Conservation (phyloP, 148 eudicot genomes). For the Fagopyrum homotropicum region DNA sequence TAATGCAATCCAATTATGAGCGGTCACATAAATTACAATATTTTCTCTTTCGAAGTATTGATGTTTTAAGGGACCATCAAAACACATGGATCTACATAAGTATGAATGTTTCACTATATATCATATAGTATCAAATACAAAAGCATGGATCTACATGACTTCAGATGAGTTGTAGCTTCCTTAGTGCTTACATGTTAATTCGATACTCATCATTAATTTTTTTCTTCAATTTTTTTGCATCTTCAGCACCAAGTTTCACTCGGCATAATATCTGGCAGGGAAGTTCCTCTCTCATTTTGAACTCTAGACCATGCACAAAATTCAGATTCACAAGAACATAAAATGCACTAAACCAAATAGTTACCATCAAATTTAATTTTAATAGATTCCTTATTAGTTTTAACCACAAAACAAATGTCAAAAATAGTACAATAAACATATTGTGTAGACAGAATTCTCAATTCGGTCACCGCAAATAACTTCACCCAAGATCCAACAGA, state of each 20-base stretch:
- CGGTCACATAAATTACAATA: not conserved
- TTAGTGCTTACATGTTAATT: constrained; percentile 22
- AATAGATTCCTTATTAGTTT: not conserved
- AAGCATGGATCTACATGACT: not conserved
- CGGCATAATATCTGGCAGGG: constrained; percentile 26
- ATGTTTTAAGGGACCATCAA: not conserved
- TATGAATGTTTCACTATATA: not conserved
- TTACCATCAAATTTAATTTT: not conserved
- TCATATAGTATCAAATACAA: not conserved
- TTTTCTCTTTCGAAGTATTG: not conserved
- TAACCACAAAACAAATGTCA: not conserved
- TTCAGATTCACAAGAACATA: not conserved
- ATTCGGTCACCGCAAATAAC: constrained; percentile 39
- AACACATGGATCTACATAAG: not conserved
- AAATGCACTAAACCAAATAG: not conserved
- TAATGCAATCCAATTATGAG: not conserved
- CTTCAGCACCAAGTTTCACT: constrained; percentile 20
- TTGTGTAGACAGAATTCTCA: constrained; percentile 31
- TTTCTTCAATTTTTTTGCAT: constrained; percentile 31
- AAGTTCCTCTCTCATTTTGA: constrained; percentile 28
- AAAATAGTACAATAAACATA: not conserved
- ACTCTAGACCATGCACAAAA: constrained; percentile 16
- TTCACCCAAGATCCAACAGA: constrained; percentile 37
- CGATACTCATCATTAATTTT: constrained; percentile 36
- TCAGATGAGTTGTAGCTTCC: not conserved